A percentile compares a stretch with the other conserved stretches of the same genome.
These are phyloP conservation scores for Phaeomoniella chlamydospora DNA, from an alignment of 2,329 filamentous ascomycete species.

Conservation along the genomic window DNA sequence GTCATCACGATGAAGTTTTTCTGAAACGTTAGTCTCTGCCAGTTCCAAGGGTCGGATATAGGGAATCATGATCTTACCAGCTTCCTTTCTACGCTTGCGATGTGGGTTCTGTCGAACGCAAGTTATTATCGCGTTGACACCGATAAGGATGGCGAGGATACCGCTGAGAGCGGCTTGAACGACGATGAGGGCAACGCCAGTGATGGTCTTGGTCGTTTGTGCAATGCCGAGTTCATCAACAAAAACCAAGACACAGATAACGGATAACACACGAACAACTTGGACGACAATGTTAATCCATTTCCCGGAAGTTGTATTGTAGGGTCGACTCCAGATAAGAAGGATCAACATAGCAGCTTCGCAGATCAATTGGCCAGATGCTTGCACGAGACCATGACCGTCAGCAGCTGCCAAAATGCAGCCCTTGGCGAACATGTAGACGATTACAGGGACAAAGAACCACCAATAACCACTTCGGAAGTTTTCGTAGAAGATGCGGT, in stretches of 20 bases:
- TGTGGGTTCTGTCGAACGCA: slow-evolving; percentile 84
- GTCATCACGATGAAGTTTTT: slow-evolving; percentile 62
- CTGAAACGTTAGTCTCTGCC: slow-evolving; percentile 28
- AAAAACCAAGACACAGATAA: slow-evolving; percentile 80
- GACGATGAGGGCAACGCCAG: slow-evolving; percentile 84
- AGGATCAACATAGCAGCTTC: slow-evolving; percentile 67
- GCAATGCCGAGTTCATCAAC: slow-evolving; percentile 82
- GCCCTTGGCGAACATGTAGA: slow-evolving; percentile 85
- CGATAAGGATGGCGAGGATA: slow-evolving; percentile 71
- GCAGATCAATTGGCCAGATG: slow-evolving; percentile 63
- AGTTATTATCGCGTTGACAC: slow-evolving; percentile 72
- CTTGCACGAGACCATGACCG: slow-evolving; percentile 72
- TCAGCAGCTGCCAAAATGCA: slow-evolving; percentile 72
- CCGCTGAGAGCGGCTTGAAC: slow-evolving; percentile 76
- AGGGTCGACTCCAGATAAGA: slow-evolving; percentile 74
- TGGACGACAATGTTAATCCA: slow-evolving; percentile 91
- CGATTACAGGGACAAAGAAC: slow-evolving; percentile 78
- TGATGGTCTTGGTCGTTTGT: slow-evolving; percentile 86
- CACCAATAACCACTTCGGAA: slow-evolving; percentile 96
- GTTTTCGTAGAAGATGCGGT: slow-evolving; percentile 92
- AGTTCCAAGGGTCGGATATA: neutral
- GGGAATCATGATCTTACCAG: slow-evolving; percentile 54
- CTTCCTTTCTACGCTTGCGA: slow-evolving; percentile 72
- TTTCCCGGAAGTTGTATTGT: slow-evolving; percentile 72
- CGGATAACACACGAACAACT: slow-evolving; percentile 73